Evolutionary conservation across 2,329 filamentous ascomycete species (phyloP).

Genomic region (Xylaria sp.): DNA sequence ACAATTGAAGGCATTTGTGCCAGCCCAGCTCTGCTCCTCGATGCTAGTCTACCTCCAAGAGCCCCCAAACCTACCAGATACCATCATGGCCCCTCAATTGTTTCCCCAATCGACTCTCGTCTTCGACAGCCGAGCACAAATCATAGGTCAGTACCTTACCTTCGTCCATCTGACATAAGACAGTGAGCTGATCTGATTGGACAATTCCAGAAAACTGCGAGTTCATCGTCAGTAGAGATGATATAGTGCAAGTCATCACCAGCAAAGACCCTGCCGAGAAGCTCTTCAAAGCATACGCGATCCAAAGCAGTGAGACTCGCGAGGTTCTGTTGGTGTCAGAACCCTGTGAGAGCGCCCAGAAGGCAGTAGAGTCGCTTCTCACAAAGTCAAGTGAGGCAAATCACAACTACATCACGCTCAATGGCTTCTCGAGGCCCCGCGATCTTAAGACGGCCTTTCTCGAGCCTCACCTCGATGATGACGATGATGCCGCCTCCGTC

Average conservation of each 20-base stretch:
- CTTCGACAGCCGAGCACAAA: conserved; percentile 45
- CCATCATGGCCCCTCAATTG: conserved; percentile 39
- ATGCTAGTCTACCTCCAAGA: conserved; percentile 45
- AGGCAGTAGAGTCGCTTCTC: conserved; percentile 46
- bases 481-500: conserved; percentile 43
- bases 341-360: conserved; percentile 33
- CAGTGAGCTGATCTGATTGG: conserved; percentile 21
- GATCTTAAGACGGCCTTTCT: conserved; percentile 38
- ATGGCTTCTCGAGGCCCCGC: conserved; percentile 44
- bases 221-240: conserved; percentile 46
- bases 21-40: conserved; percentile 35
- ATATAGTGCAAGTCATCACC: conserved; percentile 45
- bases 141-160: conserved; percentile 42
- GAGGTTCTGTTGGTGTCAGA: conserved; percentile 45
- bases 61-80: conserved; percentile 27
- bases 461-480: conserved; percentile 30
- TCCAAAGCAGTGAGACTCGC: conserved; percentile 42
- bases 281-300: conserved; percentile 44
- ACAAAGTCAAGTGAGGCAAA: conserved; percentile 47
- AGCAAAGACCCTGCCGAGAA: conserved; percentile 39
- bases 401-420: conserved; percentile 44
- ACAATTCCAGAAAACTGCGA: conserved; percentile 48
- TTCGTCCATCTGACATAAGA: conserved; percentile 16
- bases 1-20: conserved; percentile 7
- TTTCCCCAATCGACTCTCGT: conserved; percentile 21